These are phyloP conservation scores for Wallacemonas collosoma DNA, from an alignment of 208 protist genomes.

Conservation along the genomic window DNA sequence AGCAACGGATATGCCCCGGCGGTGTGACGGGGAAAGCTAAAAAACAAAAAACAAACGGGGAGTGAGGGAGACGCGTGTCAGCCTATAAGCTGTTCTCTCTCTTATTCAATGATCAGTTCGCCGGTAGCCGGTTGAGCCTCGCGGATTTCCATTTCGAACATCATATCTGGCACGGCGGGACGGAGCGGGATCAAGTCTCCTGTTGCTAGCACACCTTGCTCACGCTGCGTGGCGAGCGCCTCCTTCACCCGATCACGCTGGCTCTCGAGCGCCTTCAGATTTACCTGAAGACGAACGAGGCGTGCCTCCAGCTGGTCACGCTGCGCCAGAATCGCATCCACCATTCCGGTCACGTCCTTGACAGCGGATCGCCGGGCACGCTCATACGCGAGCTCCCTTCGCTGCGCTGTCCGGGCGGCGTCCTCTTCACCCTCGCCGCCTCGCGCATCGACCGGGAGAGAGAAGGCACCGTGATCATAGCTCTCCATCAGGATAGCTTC, in stretches of 20 bases:
- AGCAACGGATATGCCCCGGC: neutral
- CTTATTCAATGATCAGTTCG: neutral
- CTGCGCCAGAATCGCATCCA: conserved; percentile 14
- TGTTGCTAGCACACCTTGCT: neutral
- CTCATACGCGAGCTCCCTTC: conserved; percentile 1
- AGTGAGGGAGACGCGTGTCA: too few relatives aligned
- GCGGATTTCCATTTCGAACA: conserved; percentile 9
- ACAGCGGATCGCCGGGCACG: neutral
- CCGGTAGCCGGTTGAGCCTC: neutral
- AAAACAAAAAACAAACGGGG: too few relatives aligned
- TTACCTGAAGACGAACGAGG: conserved; percentile 19
- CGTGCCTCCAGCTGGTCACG: conserved; percentile 13
- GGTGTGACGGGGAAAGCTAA: too few relatives aligned
- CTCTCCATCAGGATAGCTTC: conserved; percentile 23
- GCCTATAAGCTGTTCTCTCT: too few relatives aligned
- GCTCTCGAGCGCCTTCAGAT: conserved; percentile 11
- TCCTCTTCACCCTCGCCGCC: neutral
- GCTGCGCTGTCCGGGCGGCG: neutral
- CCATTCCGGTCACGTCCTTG: neutral
- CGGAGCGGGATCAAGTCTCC: neutral
- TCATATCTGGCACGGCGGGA: neutral
- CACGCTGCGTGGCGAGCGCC: neutral
- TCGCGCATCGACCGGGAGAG: neutral
- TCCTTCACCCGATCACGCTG: conserved; percentile 1
- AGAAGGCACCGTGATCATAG: conserved; percentile 18